Base-by-base conservation (phyloP, 2,329 filamentous ascomycete genomes). In the Aureobasidium sp. region DNA sequence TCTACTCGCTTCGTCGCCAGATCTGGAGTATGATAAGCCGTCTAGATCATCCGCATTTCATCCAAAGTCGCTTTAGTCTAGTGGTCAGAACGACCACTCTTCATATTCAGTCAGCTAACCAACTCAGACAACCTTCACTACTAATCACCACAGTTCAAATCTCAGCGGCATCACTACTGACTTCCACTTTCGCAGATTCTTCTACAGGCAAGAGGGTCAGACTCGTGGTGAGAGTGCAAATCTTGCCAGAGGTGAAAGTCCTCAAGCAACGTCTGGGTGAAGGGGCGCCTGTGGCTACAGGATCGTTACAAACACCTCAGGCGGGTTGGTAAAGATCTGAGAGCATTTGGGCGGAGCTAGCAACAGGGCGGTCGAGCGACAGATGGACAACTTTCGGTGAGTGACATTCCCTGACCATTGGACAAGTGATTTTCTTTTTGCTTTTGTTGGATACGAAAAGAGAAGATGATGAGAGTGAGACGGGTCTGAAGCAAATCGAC, bases 201-300 rank as follows among this genome's bases (percentile, higher is more conserved):
- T 44, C 25, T 15, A 39, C 27, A 25, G 25, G 41, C 53, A 41
- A 45, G 25, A 57, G 41, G 36, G 53, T 34, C 39, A 37, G 14
- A 29, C 37, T 41, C 37, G 34, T 55, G 51, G 37, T 55, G 51
- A 41, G 51, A 20, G 37, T 41, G 51, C 37, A 41, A 55, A 17
- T 41, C 34, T 44, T 27, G 27, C 41, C 53, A 56, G 53, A 36
- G 53, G 39, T 56, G 39, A 44, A 56, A 56, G 9, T 56, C 53
- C 53, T 36, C 53, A 45, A 56, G 20, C 53, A 45, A 56, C 53
- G 53, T 56, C 53, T 56, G 39, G 25, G 53, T 56, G 41, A 34
- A 45, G 53, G 39, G 27, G 37, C 37, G 22, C 53, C 29, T 22
- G 39, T 42, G 41, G 41, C 31, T 34, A 56, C 14, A 45, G 53